Base-by-base conservation (phyloP, 2,329 filamentous ascomycete species). In the Sclerotinia nivalis region DNA sequence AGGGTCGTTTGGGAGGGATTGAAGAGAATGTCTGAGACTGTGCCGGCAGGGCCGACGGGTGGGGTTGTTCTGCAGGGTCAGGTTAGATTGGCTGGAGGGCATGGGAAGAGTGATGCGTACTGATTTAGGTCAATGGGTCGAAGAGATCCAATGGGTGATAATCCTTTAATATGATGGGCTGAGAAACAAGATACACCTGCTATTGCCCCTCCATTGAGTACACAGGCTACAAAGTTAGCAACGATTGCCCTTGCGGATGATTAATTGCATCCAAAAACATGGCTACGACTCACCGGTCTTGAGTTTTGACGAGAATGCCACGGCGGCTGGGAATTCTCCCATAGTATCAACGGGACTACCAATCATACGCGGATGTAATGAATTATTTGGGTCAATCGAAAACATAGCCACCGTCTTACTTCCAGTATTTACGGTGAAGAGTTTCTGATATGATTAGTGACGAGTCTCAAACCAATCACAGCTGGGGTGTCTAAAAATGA, bases 11-110 rank as follows among this genome's bases (percentile, higher is more conserved):
- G 82, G 60, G 89, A 86, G 0, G 78, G 78, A 0, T 85, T 86
- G 78, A 89, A 90, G 75, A 88, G 85, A 0, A 84, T 81, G 6
- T 90, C 87, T 0, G 87, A 88, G 2, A 88, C 82, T 0, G 85
- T 88, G 76, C 87, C 87, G 2, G 80, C 78, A 0, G 88, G 87
- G 0, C 87, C 88, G 0, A 81, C 77, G 0, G 88, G 87, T 0
- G 88, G 88, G 0, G 85, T 88, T 0, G 82, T 83, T 75, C 90
- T 62, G 12, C 50, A 47, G 22, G 25, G 34, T 20, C 25, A 40
- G 28, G 43, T 54, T 70, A 50, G 34, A 69, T 31, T 25, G n/a
- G 28, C 28, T n/a, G 4, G 22, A 40, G 28, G 66, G 9, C 68
- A 71, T 1, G 9, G 6, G 66, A 62, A 62, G 45, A n/a, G 18